phyloP scores from a whole-genome alignment of 768 basidiomycete genomes.

The Neoboletus brunneissimus region DNA sequence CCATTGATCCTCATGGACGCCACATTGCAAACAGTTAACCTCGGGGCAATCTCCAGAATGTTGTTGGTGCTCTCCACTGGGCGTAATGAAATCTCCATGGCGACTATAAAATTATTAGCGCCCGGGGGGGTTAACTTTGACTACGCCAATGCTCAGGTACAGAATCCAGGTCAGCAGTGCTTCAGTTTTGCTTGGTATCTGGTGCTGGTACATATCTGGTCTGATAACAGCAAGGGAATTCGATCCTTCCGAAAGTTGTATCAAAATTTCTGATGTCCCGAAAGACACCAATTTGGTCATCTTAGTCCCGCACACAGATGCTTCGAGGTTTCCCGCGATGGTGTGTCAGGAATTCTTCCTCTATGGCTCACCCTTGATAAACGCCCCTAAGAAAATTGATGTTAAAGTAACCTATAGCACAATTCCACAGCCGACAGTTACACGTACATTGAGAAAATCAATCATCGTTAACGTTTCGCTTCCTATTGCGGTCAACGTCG shows the following conservation, averaged over 20 bases:
- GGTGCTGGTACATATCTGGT: conserved; percentile 2
- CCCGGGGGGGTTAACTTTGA: conserved; percentile 52
- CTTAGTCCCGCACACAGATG: conserved; percentile 64
- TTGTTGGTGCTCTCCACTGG: conserved; percentile 62
- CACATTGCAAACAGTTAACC: conserved; percentile 49
- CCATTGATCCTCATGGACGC: not conserved
- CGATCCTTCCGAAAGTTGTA: conserved; percentile 39
- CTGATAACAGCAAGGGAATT: conserved; percentile 28
- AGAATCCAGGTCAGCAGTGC: conserved; percentile 32
- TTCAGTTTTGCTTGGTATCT: not conserved
- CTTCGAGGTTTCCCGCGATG: conserved; percentile 57
- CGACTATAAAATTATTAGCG: conserved; percentile 51
- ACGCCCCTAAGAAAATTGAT: conserved; percentile 57
- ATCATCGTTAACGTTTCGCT: conserved; percentile 64
- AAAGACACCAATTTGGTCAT: conserved; percentile 46
- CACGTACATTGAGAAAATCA: conserved; percentile 52
- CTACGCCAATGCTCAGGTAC: conserved; percentile 40
- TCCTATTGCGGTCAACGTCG: conserved; percentile 89
- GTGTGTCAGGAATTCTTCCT: conserved; percentile 38
- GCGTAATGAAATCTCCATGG: conserved; percentile 58
- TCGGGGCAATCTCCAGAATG: conserved; percentile 56
- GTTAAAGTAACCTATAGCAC: conserved; percentile 70
- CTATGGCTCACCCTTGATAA: not conserved
- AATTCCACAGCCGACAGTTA: conserved; percentile 45
- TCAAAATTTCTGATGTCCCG: conserved; percentile 49